Conservation (phyloP, 192 early-diverging fungal species). For the Backusella westeae region DNA sequence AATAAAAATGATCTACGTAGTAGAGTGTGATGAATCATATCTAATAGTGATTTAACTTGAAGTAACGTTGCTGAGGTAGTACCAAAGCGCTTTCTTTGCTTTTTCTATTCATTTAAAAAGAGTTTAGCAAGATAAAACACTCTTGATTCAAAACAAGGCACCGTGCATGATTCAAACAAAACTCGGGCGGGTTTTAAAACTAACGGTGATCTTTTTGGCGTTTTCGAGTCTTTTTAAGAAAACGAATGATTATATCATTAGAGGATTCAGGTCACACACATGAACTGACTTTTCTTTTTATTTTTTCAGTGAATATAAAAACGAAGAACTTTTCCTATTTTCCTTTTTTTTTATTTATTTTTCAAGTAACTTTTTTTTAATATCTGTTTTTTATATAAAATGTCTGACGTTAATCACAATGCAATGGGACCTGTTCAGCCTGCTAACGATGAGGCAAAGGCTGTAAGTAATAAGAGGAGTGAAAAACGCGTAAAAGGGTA, state of each 20-base stretch:
- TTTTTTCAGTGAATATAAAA: not conserved
- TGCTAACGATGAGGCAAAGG: slow-evolving; percentile 40
- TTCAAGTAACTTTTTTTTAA: not conserved
- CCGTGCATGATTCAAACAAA: not conserved
- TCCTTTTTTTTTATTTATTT: not conserved
- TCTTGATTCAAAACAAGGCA: not conserved
- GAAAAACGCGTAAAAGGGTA: not conserved
- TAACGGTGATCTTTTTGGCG: not conserved
- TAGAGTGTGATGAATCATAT: not conserved
- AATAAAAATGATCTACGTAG: not conserved
- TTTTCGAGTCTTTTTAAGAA: not conserved
- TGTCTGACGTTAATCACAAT: slow-evolving; percentile 50
- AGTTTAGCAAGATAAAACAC: not conserved
- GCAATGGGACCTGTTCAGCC: slow-evolving; percentile 39
- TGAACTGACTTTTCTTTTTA: not conserved
- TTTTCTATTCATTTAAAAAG: not conserved
- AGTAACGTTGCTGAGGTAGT: not conserved
- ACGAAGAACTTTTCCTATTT: not conserved
- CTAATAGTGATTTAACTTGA: not conserved
- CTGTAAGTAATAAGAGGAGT: slow-evolving; percentile 10
- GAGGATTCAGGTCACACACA: not conserved
- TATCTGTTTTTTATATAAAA: slow-evolving; percentile 10
- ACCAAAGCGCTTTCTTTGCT: not conserved
- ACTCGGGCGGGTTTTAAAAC: not conserved
- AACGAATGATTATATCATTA: not conserved